Base-by-base conservation (phyloP, 495 filamentous ascomycete genomes). In the Podospora anserina region DNA sequence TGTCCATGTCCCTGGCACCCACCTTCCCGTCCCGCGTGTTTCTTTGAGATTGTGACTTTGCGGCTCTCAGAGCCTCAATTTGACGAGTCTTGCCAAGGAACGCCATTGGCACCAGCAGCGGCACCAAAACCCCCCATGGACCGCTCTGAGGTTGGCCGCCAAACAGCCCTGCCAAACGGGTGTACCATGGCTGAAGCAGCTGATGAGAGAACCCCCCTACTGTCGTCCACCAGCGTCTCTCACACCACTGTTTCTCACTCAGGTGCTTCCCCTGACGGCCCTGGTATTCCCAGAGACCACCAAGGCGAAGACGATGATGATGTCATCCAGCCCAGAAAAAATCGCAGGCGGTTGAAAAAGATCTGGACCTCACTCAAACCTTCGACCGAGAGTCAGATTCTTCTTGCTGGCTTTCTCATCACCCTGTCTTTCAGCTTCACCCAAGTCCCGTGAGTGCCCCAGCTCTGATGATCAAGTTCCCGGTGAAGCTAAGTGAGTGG, bases 381-480 rank as follows among this genome's bases (percentile, higher is more conserved):
- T 0, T 28, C 73, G 58, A 73, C 78, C 66, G 80, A 82, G 65
- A 80, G 79, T 39, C 80, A 81, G 16, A 80, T 83, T 58, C 68
- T 88, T 2, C 72, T 87, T 5, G 78, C 82, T 63, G 83, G 80
- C 2, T 87, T 87, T 67, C 75, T 87, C 32, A 83, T 88, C 66
- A 81, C 84, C 2, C 78, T 87, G 18, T 83, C 85, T 6, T 86
- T 87, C 66, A 84, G 81, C 67, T 82, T 84, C 62, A 88, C 86
- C 2, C 86, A 88, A 68, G 84, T 87, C 26, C 85, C 86, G 80
- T 86, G 73, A 63, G 80, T 69, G 19, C 27, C 30, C 30, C 30
- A 32, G 30, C 23, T 23, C 1, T 2, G 23, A 32, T 32, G 30
- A 7, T 32, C 39, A 11, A 13, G 39, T 49, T 49, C 9, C 39